Base-by-base conservation (phyloP, 2,329 filamentous ascomycete species). In the Aureobasidium zeae region DNA sequence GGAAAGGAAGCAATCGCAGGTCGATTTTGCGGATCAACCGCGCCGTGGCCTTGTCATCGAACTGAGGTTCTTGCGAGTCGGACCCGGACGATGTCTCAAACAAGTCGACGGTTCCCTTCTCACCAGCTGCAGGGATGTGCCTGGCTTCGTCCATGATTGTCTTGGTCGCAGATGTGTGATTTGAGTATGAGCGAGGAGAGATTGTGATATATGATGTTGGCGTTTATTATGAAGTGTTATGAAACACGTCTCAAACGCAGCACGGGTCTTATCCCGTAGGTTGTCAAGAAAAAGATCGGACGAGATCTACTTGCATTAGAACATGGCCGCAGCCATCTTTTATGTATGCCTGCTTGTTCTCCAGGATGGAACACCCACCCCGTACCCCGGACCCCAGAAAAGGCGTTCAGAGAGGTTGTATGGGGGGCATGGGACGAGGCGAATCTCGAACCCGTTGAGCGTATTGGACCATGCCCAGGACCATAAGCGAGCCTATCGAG, bases 21-120 rank as follows among this genome's bases (percentile, higher is more conserved):
- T 77, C 74, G 12, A 76, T 63, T 50, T 75, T 76, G 13, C 69
- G 63, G 22, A 76, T 41, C 4, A 65, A 51, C 16, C 52, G 53
- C 49, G 59, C 59, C 47, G 48, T 49, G 15, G 45, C 45, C 20
- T 26, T 38, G 12, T 42, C 48, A 43, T 49, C 48, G 35, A 39
- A 49, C 5, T 31, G 39, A 17, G 35, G 32, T n/a, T 24, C 35
- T 20, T 43, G 29, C 3, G 39, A 34, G 3, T 43, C 30, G 13
- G 39, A 43, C 8, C 28, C 19, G 8, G 44, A 25, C 11, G 46
- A 44, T 5, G 44, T 38, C 34, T 49, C 48, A 17, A 36, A 36
- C 44, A 45, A 43, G 20, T 49, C 48, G 35, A 49, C 42, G 13
- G 15, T 21, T 4, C 21, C 30, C 26, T 43, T 43, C 39, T 43